These are phyloP conservation scores for Hericium rajendrae DNA, from an alignment of 768 basidiomycete species.

Conservation along the genomic window DNA sequence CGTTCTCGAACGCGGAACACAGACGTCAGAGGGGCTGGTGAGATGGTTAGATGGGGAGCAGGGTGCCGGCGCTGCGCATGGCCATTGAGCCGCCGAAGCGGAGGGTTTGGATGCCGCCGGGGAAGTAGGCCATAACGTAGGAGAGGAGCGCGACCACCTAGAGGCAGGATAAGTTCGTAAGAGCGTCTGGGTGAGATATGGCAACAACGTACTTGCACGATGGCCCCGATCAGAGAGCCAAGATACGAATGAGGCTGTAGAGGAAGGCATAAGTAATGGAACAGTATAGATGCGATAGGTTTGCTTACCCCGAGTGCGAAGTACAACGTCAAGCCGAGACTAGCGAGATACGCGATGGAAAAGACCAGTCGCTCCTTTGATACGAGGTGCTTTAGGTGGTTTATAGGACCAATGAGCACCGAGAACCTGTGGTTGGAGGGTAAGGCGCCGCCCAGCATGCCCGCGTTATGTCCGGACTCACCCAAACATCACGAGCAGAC, in stretches of 20 bases:
- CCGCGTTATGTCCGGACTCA: slow-evolving; percentile 20
- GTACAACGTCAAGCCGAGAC: slow-evolving; percentile 80
- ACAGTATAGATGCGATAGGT: neutral
- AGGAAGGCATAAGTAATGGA: neutral
- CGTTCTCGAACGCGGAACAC: neutral
- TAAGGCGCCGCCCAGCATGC: neutral
- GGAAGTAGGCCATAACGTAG: slow-evolving; percentile 94
- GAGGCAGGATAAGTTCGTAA: neutral
- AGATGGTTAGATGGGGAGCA: slow-evolving; percentile 59
- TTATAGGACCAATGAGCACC: slow-evolving; percentile 81
- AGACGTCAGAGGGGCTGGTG: neutral
- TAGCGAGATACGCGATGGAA: slow-evolving; percentile 71
- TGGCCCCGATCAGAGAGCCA: slow-evolving; percentile 74
- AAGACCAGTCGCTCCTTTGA: slow-evolving; percentile 82
- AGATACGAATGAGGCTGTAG: slow-evolving; percentile 72
- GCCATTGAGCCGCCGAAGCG: slow-evolving; percentile 74
- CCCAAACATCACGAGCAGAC: slow-evolving; percentile 94
- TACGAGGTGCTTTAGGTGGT: slow-evolving; percentile 82
- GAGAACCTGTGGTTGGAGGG: slow-evolving; percentile 45
- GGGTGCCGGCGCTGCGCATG: slow-evolving; percentile 72
- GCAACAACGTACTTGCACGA: slow-evolving; percentile 47
- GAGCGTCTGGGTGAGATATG: neutral
- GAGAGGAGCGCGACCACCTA: slow-evolving; percentile 76
- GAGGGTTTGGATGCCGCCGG: slow-evolving; percentile 76
- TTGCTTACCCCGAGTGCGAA: slow-evolving; percentile 78